A percentile compares a stretch with the other conserved stretches of the same genome.
These are phyloP conservation scores for Phytophthora fragariae DNA, from an alignment of 352 stramenopile species.

Conservation along the genomic window DNA sequence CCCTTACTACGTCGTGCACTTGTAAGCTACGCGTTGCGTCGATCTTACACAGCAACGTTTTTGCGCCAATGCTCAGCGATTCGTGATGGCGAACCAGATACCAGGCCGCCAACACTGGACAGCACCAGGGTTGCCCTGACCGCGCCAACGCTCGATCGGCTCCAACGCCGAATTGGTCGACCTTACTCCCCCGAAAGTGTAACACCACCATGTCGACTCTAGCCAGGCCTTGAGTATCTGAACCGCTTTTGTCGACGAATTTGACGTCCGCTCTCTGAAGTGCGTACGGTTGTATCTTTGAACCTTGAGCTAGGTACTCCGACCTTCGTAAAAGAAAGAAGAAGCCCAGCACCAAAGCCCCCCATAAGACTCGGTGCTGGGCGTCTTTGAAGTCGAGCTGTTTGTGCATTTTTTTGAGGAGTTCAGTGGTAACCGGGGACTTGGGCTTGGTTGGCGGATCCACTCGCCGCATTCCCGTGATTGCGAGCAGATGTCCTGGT, in stretches of 20 bases:
- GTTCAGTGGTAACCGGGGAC: not conserved
- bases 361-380: not conserved
- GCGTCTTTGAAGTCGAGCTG: not conserved
- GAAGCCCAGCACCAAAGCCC: not conserved
- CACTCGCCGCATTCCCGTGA: not conserved
- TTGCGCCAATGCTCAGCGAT: not conserved
- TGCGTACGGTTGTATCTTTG: conserved; percentile 1
- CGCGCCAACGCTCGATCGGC: not conserved
- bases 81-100: conserved; percentile 8
- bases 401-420: not conserved
- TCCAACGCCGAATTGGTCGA: conserved; percentile 6
- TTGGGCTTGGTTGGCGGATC: not conserved
- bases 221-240: not conserved
- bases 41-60: conserved; percentile 6
- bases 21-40: conserved; percentile 3
- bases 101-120: conserved; percentile 5
- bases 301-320: not conserved
- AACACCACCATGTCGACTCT: not conserved
- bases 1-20: not conserved
- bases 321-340: not conserved
- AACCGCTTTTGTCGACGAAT: not conserved
- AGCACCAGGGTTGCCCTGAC: conserved; percentile 10
- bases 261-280: not conserved
- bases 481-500: not conserved
- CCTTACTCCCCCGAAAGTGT: conserved; percentile 7